Base-by-base conservation (phyloP, 2,329 filamentous ascomycete species). In the Diaporthe capsici region DNA sequence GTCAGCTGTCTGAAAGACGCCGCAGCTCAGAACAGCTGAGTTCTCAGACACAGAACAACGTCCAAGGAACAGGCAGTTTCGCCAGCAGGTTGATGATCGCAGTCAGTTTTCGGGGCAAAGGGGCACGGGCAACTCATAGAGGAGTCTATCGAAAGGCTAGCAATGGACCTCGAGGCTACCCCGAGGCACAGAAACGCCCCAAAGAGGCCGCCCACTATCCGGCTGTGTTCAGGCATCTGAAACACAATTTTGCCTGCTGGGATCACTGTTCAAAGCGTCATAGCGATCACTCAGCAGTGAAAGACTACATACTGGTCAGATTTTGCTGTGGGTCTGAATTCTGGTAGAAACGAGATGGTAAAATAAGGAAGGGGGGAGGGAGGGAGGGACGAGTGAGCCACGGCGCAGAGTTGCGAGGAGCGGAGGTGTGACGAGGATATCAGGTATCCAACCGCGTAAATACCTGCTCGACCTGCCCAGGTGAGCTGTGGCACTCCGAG, bases 1-100 rank as follows among this genome's bases (percentile, higher is more conserved):
- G 80, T 85, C 15, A 82, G 82, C 22, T 83, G 84, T 44, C 77
- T 88, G 15, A 82, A 82, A 42, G 85, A 87, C 76, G 83, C 85
- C 1, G 79, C 82, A 39, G 51, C 47, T 42, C 72, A 76, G 25
- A 47, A 47, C 39, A 73, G 70, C 60, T 77, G 75, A 77, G 37
- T 42, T 53, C 17, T 42, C 15, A 8, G 51, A 28, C 13, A 31
- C 28, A 25, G 10, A 39, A 25, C 22, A 25, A 31, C 31, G 34
- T 20, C 34, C 13, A 34, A 22, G 65, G 15, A 20, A 7, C 17
- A 20, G 42, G n/a, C 9, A 49, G 42, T 10, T 22, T 13, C 34
- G 34, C 25, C 17, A 22, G 13, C 31, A 28, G 34, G n/a, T 28
- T 17, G 49, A 47, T 42, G 22, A 42, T 28, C 25, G 37, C 34